Conservation (phyloP, 805 yeast genomes). For the Candida hispaniensis region DNA sequence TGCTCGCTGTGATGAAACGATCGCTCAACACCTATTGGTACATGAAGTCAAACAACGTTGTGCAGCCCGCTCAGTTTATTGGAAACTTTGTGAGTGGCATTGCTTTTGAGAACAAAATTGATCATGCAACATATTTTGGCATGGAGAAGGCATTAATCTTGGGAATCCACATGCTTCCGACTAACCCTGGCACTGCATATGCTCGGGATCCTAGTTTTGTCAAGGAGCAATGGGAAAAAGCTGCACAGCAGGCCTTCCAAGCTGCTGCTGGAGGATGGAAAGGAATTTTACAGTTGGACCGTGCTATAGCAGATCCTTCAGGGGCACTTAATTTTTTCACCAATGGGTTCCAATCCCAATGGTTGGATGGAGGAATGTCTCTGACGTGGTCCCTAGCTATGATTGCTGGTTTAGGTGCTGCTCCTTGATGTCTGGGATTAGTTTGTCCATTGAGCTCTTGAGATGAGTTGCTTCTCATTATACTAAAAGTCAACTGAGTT, state of each 20-base stretch:
- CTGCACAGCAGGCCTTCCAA: too few species aligned
- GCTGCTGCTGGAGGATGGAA: conserved; percentile 42
- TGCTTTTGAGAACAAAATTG: conserved; percentile 59
- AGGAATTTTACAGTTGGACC: conserved; percentile 59
- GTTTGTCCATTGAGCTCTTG: too few species aligned
- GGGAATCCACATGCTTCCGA: conserved; percentile 71
- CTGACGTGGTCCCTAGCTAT: conserved; percentile 77
- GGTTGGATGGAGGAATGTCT: conserved; percentile 77
- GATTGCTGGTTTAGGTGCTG: conserved; percentile 35
- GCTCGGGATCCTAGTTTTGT: conserved; percentile 45
- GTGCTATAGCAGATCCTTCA: conserved; percentile 61
- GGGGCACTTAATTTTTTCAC: conserved; percentile 52
- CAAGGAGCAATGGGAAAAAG: conserved; percentile 50
- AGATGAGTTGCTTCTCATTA: too few species aligned
- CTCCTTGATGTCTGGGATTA: too few species aligned
- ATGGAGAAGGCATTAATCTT: conserved; percentile 50
- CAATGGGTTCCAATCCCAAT: conserved; percentile 39
- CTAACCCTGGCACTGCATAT: conserved; percentile 49
- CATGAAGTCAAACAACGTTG: conserved; percentile 37
- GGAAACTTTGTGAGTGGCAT: conserved; percentile 60
- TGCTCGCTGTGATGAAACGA: conserved; percentile 44
- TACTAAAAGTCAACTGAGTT: too few species aligned
- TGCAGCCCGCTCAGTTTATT: conserved; percentile 42
- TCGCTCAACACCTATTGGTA: conserved; percentile 49
- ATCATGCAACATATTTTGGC: conserved; percentile 66